These are phyloP conservation scores for Daldinia sp. DNA, from an alignment of 2,329 filamentous ascomycete genomes.

Conservation along the genomic window DNA sequence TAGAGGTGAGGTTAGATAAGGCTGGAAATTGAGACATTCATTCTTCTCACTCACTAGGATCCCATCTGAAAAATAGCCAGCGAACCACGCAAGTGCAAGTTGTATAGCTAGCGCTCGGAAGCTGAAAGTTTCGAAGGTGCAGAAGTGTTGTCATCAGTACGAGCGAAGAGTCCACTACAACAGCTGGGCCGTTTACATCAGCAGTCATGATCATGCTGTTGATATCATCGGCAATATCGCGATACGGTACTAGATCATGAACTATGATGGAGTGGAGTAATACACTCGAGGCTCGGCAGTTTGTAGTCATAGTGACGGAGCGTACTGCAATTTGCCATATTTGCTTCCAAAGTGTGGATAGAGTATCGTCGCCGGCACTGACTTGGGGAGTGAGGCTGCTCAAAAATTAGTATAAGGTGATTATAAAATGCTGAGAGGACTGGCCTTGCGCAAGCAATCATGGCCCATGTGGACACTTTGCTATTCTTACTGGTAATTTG, in stretches of 20 bases:
- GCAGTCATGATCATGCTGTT: slow-evolving; percentile 80
- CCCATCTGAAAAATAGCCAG: slow-evolving; percentile 88
- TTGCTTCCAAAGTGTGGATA: slow-evolving; percentile 72
- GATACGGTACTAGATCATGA: slow-evolving; percentile 73
- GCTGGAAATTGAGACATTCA: neutral
- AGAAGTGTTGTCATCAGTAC: slow-evolving; percentile 78
- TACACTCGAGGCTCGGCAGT: slow-evolving; percentile 82
- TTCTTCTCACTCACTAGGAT: slow-evolving; percentile 70
- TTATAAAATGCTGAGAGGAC: slow-evolving; percentile 43
- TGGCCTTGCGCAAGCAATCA: slow-evolving; percentile 84
- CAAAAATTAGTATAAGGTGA: slow-evolving; percentile 27
- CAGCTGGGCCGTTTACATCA: slow-evolving; percentile 83
- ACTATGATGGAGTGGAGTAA: slow-evolving; percentile 77
- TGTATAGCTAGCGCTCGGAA: slow-evolving; percentile 74
- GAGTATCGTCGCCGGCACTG: slow-evolving; percentile 54
- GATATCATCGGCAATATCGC: slow-evolving; percentile 74
- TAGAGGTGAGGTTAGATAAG: slow-evolving; percentile 35
- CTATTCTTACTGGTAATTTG: slow-evolving; percentile 77
- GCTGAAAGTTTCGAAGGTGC: slow-evolving; percentile 72
- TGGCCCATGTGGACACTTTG: slow-evolving; percentile 80
- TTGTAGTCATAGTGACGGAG: slow-evolving; percentile 75
- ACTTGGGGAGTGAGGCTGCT: slow-evolving; percentile 61
- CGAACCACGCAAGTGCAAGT: slow-evolving; percentile 79
- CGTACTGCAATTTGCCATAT: slow-evolving; percentile 81
- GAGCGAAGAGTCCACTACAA: slow-evolving; percentile 83